Evolutionary conservation across 345 rosid species (phyloP).

Genomic region (Stellera chamaejasme): DNA sequence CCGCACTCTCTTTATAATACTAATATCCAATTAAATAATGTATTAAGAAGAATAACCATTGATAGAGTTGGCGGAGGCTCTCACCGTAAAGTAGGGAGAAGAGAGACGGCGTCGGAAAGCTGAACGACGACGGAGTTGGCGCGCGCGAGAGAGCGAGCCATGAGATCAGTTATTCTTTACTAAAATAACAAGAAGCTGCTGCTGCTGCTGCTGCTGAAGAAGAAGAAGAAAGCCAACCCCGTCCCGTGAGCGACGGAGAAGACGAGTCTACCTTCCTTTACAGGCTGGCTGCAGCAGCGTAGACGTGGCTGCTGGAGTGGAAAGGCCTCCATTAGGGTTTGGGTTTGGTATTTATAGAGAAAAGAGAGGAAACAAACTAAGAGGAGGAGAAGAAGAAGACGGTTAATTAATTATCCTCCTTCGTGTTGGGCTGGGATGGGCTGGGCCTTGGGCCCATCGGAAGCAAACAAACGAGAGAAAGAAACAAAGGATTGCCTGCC

Average conservation of each 20-base stretch:
- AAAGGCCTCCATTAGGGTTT: neutral
- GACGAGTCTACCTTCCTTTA: neutral
- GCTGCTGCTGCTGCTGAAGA: constrained; percentile 21
- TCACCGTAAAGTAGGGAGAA: constrained; percentile 19
- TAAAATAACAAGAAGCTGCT: constrained; percentile 1
- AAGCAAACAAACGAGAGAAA: too few species aligned
- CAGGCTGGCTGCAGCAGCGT: constrained; percentile 7
- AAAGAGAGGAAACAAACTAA: neutral
- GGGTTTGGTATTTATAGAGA: neutral
- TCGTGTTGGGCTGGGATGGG: neutral
- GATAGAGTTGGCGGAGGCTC: neutral
- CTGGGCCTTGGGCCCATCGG: neutral
- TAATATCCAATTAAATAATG: neutral
- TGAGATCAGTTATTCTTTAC: neutral
- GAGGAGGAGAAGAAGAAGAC: too few species aligned
- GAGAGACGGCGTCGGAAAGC: constrained; percentile 11
- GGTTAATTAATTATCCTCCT: too few species aligned
- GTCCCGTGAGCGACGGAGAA: too few species aligned
- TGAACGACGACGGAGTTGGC: constrained; percentile 22
- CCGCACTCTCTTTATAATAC: neutral
- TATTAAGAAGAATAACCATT: neutral
- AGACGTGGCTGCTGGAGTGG: neutral
- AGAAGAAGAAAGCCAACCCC: neutral
- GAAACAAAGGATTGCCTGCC: too few species aligned
- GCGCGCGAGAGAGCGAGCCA: constrained; percentile 30